Percentiles rank a stretch among this genome's conserved stretches.
phyloP scores from a whole-genome alignment of 2,329 filamentous ascomycete species.

The Aspergillus felis region DNA sequence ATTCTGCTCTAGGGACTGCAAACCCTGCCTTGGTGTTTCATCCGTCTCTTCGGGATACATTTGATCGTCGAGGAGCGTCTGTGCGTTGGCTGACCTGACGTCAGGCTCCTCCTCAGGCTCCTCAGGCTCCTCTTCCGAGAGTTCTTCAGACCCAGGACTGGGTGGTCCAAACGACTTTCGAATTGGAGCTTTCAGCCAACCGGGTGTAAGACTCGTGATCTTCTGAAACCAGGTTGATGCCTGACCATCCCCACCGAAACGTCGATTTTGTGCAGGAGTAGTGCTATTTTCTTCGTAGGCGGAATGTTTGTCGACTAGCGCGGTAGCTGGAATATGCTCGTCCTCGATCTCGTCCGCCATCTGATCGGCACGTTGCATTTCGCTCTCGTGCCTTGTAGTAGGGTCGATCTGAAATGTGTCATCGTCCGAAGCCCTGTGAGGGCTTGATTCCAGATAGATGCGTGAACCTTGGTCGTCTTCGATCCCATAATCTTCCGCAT shows the following conservation, averaged over 20 bases:
- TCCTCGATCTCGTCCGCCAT: slow-evolving; percentile 8
- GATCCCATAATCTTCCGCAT: slow-evolving; percentile 13
- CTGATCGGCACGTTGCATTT: slow-evolving; percentile 10
- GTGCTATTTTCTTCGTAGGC: slow-evolving; percentile 12
- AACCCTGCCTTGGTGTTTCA: slow-evolving; percentile 8
- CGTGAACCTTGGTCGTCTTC: slow-evolving; percentile 20
- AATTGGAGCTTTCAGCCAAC: slow-evolving; percentile 32
- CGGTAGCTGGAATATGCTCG: slow-evolving; percentile 12
- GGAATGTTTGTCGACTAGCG: slow-evolving; percentile 11
- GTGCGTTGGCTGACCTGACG: slow-evolving; percentile 7
- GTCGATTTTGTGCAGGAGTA: slow-evolving; percentile 21
- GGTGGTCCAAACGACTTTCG: slow-evolving; percentile 14
- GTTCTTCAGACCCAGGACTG: slow-evolving; percentile 8
- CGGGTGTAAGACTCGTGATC: slow-evolving; percentile 31
- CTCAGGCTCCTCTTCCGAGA: slow-evolving; percentile 3
- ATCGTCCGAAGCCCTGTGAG: slow-evolving; percentile 19
- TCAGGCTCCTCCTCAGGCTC: slow-evolving; percentile 17
- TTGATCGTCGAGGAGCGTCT: slow-evolving; percentile 7
- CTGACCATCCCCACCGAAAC: slow-evolving; percentile 14
- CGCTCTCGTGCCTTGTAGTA: slow-evolving; percentile 18
- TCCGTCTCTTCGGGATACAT: slow-evolving; percentile 11
- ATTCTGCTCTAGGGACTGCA: slow-evolving; percentile 1
- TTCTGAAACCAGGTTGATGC: slow-evolving; percentile 37
- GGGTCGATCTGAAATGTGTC: slow-evolving; percentile 22
- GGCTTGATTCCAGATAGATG: slow-evolving; percentile 23